Evolutionary conservation across 1,284 basidiomycete species (phyloP), one percentile per base, ranked within the genome.

Genomic region (Golubevia pallescens): DNA sequence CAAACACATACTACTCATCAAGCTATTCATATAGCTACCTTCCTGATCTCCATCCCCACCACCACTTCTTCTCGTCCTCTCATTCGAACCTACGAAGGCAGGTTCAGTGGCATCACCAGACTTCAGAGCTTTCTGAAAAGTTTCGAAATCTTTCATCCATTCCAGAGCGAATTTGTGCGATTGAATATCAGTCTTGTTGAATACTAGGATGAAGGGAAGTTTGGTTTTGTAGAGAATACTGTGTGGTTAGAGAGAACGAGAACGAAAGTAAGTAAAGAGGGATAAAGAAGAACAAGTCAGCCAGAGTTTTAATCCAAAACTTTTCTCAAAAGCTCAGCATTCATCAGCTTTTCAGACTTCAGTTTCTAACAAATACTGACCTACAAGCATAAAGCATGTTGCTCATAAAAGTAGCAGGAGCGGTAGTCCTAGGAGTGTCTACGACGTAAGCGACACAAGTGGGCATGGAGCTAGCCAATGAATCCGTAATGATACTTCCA

Each of bases 141-240:
- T 72, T 65, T 85, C 83, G 65, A 85, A 85, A 62, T 85, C 83
- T 14, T 75, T 69, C 83, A 85, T 85, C 83, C 83, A 85, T 57
- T 85, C 79, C 58, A 78, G 60, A 3, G 81, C 81, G 63, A 85
- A 84, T 48, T 71, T 66, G 62, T 75, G 71, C 13, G 71, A 63
- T 67, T 84, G 83, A 20, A 78, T 71, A 61, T 85, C 83, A n/a
- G 70, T 84, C 75, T 85, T 85, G 77, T 85, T 85, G 71, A 85
- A 85, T 19, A 85, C 83, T 21, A 85, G 60, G 54, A 85, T 70
- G 61, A 85, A 84, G n/a, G 83, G 83, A 14, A 85, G 66, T 60
- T 78, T 77, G 61, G 81, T 76, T 74, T 85, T 85, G 77, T 85
- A 85, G 60, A 85, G 70, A 65, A 85, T 85, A 48, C 79, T 81